Conservation (phyloP, 305 asterid species). For the Solanum hybrid region DNA sequence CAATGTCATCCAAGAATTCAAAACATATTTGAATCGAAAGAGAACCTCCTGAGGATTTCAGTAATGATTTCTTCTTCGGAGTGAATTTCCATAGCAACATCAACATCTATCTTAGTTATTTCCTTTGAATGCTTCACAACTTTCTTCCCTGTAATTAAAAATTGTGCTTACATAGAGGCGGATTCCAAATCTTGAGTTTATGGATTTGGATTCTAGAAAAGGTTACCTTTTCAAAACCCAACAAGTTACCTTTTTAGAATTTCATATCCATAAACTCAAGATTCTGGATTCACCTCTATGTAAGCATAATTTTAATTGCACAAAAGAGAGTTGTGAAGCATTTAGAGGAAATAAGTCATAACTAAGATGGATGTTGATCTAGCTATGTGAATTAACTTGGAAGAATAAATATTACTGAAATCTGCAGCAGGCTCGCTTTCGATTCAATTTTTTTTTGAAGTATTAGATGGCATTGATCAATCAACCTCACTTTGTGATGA, state of each 20-base stretch:
- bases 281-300: not conserved
- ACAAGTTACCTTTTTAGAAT: not conserved
- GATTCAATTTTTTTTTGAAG: not conserved
- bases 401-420: not conserved
- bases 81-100: not conserved
- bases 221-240: not conserved
- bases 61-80: no score
- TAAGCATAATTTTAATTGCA: not conserved
- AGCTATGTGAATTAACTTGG: not conserved
- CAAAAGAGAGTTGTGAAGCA: not conserved
- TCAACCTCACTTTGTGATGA: not conserved
- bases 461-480: not conserved
- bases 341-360: not conserved
- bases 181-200: not conserved
- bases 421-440: not conserved
- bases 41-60: not conserved
- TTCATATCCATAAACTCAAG: not conserved
- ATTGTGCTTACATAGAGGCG: not conserved
- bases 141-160: not conserved
- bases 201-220: not conserved
- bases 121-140: not conserved
- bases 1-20: not conserved
- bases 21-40: no score
- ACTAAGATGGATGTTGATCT: not conserved
- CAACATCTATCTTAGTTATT: not conserved